Conservation (phyloP, 1,139 yeast genomes). For the Kurtzmaniella quercitrusa region DNA sequence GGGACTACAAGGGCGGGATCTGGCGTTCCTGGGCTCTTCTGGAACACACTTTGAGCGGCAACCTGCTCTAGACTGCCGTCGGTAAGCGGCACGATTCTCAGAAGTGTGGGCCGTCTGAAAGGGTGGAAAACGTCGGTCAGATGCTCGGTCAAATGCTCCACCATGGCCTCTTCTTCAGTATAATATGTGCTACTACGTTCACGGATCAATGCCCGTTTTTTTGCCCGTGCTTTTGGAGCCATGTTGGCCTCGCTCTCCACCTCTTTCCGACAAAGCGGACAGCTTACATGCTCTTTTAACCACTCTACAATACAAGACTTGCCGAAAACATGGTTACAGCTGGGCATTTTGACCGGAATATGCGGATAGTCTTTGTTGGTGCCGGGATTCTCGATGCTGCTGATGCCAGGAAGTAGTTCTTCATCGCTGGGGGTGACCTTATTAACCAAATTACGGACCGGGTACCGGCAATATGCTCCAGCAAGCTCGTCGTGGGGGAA, state of each 20-base stretch:
- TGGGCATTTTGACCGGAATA: slow-evolving; percentile 41
- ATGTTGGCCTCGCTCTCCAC: slow-evolving; percentile 22
- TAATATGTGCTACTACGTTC: slow-evolving; percentile 11
- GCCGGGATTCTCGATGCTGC: slow-evolving; percentile 7
- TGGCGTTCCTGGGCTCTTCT: slow-evolving; percentile 5
- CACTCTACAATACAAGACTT: slow-evolving; percentile 41
- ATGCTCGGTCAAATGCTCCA: slow-evolving; percentile 23
- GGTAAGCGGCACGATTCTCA: slow-evolving; percentile 38
- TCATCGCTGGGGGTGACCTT: slow-evolving; percentile 20
- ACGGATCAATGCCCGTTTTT: slow-evolving; percentile 12
- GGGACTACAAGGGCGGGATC: slow-evolving; percentile 31
- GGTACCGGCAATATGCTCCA: slow-evolving; percentile 28
- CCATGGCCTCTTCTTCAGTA: slow-evolving; percentile 12
- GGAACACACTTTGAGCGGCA: background rate
- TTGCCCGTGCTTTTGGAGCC: slow-evolving; percentile 19
- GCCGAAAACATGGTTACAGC: slow-evolving; percentile 41
- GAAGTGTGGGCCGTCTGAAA: slow-evolving; percentile 30
- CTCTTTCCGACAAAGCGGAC: slow-evolving; percentile 45
- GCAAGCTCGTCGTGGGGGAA: slow-evolving; percentile 35
- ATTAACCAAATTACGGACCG: slow-evolving; percentile 25
- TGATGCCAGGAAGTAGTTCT: slow-evolving; percentile 31
- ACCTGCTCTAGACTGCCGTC: slow-evolving; percentile 35
- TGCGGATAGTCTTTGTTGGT: slow-evolving; percentile 18
- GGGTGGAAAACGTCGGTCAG: slow-evolving; percentile 41
- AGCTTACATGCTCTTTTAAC: slow-evolving; percentile 38